phyloP scores from a whole-genome alignment of 2,329 filamentous ascomycete species.

The Elsinoe necatrix region DNA sequence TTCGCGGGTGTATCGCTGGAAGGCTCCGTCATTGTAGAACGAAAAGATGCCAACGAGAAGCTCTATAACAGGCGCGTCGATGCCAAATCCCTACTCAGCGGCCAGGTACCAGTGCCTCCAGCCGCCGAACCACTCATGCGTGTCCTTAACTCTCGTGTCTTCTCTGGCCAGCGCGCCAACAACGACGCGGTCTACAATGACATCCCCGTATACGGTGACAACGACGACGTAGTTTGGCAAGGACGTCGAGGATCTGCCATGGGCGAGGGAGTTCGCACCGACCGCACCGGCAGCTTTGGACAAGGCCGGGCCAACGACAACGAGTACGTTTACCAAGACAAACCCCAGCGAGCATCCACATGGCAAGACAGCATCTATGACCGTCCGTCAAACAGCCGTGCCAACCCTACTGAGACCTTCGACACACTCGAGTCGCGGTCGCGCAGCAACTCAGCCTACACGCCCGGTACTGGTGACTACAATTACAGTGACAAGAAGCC shows the following conservation, averaged over 20 bases:
- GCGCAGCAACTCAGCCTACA: constrained; percentile 30
- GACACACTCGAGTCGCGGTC: constrained; percentile 33
- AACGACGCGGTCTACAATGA: constrained; percentile 84
- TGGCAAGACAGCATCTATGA: constrained; percentile 74
- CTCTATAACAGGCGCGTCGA: constrained; percentile 79
- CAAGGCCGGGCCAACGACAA: constrained; percentile 26
- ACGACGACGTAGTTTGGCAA: constrained; percentile 80
- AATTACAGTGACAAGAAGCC: constrained; percentile 55
- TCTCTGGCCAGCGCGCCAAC: constrained; percentile 53
- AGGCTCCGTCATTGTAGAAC: constrained; percentile 85
- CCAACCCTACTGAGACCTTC: constrained; percentile 44
- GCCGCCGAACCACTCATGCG: constrained; percentile 77
- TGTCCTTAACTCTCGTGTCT: constrained; percentile 76
- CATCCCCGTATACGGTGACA: constrained; percentile 71
- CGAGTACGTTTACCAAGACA: constrained; percentile 44
- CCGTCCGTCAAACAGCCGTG: constrained; percentile 35
- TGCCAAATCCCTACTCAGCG: constrained; percentile 72
- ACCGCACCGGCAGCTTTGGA: constrained; percentile 35
- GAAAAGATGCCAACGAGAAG: constrained; percentile 94
- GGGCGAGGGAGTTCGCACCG: constrained; percentile 55
- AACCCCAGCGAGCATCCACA: constrained; percentile 55
- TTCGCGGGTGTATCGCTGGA: constrained; percentile 95
- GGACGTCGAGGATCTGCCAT: constrained; percentile 61
- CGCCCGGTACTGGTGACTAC: constrained; percentile 39
- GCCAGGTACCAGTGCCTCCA: constrained; percentile 66